Conservation (phyloP, 1,284 basidiomycete genomes). For the Malassezia obtusa region DNA sequence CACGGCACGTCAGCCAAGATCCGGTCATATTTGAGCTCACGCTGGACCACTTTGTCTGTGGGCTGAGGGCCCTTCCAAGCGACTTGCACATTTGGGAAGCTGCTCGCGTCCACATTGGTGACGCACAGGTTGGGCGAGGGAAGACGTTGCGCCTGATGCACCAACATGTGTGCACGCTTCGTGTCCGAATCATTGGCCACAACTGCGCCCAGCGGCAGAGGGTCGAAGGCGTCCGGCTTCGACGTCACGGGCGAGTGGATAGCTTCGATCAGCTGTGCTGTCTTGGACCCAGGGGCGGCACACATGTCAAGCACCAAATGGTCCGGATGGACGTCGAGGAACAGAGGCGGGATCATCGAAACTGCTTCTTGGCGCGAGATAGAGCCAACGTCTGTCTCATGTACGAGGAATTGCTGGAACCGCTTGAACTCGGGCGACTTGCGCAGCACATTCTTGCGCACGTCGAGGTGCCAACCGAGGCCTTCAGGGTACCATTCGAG, state of each 20-base stretch:
- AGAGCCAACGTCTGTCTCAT: conserved; percentile 96
- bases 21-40: conserved; percentile 70
- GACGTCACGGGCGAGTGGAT: conserved; percentile 55
- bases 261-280: conserved; percentile 80
- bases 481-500: conserved; percentile 88
- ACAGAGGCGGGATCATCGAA: conserved; percentile 92
- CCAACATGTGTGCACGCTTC: conserved; percentile 89
- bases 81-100: conserved; percentile 55
- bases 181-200: conserved; percentile 85
- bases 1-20: conserved; percentile 96
- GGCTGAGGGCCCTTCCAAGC: conserved; percentile 26
- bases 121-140: conserved; percentile 87
- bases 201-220: conserved; percentile 58
- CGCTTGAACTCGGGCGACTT: conserved; percentile 88
- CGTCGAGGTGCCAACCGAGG: conserved; percentile 90
- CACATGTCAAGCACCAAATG: conserved; percentile 74
- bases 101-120: conserved; percentile 88
- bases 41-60: conserved; percentile 30
- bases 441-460: conserved; percentile 77
- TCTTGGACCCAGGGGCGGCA: conserved; percentile 98
- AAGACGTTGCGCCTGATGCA: conserved; percentile 90
- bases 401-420: conserved; percentile 93
- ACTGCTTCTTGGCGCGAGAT: conserved; percentile 94
- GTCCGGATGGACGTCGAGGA: conserved; percentile 69
- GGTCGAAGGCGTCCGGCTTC: conserved; percentile 33